Evolutionary conservation across 257 asterid genomes (phyloP), one percentile per base, ranked within the genome.

Genomic region (Buddleja alternifolia): DNA sequence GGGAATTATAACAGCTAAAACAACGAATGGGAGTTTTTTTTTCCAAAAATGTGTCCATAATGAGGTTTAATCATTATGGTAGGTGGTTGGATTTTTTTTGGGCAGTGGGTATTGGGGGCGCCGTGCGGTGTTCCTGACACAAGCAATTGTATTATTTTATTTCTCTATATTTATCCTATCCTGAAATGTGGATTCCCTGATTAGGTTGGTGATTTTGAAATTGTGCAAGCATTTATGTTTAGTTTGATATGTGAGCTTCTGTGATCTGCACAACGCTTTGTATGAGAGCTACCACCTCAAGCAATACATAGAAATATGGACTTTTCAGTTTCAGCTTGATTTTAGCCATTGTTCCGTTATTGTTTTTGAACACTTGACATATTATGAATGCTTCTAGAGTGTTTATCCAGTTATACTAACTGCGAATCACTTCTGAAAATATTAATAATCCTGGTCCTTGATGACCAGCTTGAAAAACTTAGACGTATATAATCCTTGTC

Each of bases 361-460:
- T n/a, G n/a, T n/a, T n/a, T n/a, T n/a, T n/a, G n/a, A n/a, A n/a
- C n/a, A n/a, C 60, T 67, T 32, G 32, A 37, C 42, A 41, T 51
- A 7, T 41, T 11, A 42, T 46, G 54, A 16, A 32, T 73, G 56
- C 72, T 12, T 24, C 17, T 34, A 16, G 61, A 65, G 37, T 77
- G 63, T 47, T 48, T 53, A 12, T 44, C 52, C 40, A 25, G 63
- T 58, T 21, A 23, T 25, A 11, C 4, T 62, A 50, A 23, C 59
- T 37, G 14, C 29, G 37, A 42, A 12, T 63, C 55, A 24, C 29
- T 54, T 46, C 21, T 29, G 5, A 3, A 23, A 29, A 37, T 62
- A 63, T 44, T 17, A 55, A n/a, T 36, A 45, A 47, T 32, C 16
- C 39, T 66, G 39, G 55, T 72, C 42, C 53, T 48, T 21, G 57